Base-by-base conservation (phyloP, 371 early-diverging fungal species). In the Mucor irregularis region DNA sequence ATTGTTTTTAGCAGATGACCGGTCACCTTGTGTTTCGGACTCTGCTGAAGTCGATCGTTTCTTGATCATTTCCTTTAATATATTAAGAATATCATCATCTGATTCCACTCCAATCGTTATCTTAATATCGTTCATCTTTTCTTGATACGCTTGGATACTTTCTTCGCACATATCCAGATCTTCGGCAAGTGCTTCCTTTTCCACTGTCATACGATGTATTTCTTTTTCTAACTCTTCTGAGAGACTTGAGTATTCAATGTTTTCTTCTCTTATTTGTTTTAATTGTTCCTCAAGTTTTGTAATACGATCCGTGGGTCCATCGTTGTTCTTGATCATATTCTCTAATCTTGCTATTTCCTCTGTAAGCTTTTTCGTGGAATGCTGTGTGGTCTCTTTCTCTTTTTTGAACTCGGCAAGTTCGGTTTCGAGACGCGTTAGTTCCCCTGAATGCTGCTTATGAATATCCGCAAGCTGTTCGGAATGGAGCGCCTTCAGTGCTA, bases 161-260 rank as follows among this genome's bases (percentile, higher is more conserved):
- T 61, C 58, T 48, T 65, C 62, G 16, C 35, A 51, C 9, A 24
- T 31, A n/a, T 59, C 62, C 37, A 64, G 25, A n/a, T 55, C 61
- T 50, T 66, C 47, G 11, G 43, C 43, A 16, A 64, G 30, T 0
- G 25, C 43, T 40, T 61, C 65, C n/a, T 50, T 58, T 26, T 69
- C 62, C 30, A 56, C 43, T 45, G 63, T 66, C 31, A 73, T 43
- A 14, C 64, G 38, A 30, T 47, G 38, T 1, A 73, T 66, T 54
- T 73, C 69, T 25, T 56, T 58, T 52, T 73, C 73, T 22, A 73
- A 34, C 7, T 69, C 73, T 46, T 59, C 60, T 13, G 69, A 55
- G 3, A 73, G 45, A 21, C 46, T 49, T 4, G 57, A 51, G 30
- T 69, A 73, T 53, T 73, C 73, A 22, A 42, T 10, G 33, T 73